Conservation (phyloP, 108 stramenopile genomes). For the Nannochloropsis salina region DNA sequence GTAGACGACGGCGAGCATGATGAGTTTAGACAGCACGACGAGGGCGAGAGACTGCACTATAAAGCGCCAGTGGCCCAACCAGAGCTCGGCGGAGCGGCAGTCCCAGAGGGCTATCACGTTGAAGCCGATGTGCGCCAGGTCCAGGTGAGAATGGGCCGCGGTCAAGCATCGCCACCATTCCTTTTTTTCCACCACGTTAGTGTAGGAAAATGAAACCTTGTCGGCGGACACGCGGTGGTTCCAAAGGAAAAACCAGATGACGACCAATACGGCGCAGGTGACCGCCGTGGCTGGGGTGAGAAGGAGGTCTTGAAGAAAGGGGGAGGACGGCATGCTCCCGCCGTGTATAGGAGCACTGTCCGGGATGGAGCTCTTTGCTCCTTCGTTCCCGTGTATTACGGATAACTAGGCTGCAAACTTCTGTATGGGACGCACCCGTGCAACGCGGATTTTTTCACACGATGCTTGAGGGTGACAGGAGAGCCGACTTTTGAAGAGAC, state of each 20-base stretch:
- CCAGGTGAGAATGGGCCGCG: slow-evolving; percentile 34
- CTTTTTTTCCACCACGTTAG: slow-evolving; percentile 19
- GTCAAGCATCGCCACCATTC: slow-evolving; percentile 43
- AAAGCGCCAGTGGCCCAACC: background rate
- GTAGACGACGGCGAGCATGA: background rate
- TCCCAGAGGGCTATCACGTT: slow-evolving; percentile 35
- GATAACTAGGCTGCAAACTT: no score
- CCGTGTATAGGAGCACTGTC: background rate
- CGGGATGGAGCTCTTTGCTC: background rate
- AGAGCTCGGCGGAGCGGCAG: slow-evolving; percentile 19
- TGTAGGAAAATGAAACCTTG: slow-evolving; percentile 33
- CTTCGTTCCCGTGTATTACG: no score
- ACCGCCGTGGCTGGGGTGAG: background rate
- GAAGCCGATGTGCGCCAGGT: slow-evolving; percentile 35
- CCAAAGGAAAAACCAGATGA: slow-evolving; percentile 30
- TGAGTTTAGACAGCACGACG: background rate
- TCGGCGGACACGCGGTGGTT: slow-evolving; percentile 26
- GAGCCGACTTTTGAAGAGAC: no score
- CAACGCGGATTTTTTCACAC: no score
- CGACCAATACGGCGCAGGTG: background rate
- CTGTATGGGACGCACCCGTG: no score
- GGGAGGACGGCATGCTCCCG: background rate
- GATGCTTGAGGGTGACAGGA: no score
- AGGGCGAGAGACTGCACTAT: background rate
- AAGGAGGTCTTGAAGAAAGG: background rate